Percentiles rank a stretch among this genome's conserved stretches.
Evolutionary conservation across 169 alveolate genomes (phyloP).

Genomic region (Eimeria sp.): DNA sequence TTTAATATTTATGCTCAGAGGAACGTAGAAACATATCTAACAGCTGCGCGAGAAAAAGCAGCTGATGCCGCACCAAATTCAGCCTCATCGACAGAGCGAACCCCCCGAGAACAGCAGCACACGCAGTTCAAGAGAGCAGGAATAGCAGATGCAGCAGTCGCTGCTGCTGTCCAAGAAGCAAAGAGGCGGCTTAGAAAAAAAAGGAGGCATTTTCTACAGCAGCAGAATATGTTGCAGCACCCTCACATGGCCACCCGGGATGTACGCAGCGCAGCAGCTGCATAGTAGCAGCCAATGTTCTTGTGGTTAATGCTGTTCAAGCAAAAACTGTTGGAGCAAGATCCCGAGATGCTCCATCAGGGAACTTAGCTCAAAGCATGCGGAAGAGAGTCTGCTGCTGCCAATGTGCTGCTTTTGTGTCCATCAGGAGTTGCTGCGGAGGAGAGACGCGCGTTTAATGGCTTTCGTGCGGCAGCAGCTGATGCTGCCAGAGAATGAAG

Average conservation of each 20-base stretch:
- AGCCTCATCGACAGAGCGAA: neutral
- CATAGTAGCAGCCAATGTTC: constrained; percentile 14
- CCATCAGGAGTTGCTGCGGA: constrained; percentile 34
- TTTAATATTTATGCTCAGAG: constrained; percentile 57
- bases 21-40: constrained; percentile 13
- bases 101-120: constrained; percentile 16
- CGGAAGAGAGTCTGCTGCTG: neutral
- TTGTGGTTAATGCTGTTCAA: constrained; percentile 24
- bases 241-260: constrained; percentile 55
- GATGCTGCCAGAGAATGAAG: constrained; percentile 18
- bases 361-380: neutral
- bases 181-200: constrained; percentile 52
- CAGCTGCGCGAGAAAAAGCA: constrained; percentile 2
- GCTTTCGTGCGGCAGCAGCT: constrained; percentile 70
- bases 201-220: constrained; percentile 1
- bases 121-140: constrained; percentile 8
- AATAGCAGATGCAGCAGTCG: constrained; percentile 36
- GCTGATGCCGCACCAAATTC: constrained; percentile 7
- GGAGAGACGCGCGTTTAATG: constrained; percentile 37
- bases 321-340: neutral
- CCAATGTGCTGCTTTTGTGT: neutral
- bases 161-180: constrained; percentile 49
- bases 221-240: constrained; percentile 37
- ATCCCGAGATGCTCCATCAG: neutral
- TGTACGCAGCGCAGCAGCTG: constrained; percentile 57